Evolutionary conservation across 345 rosid genomes (phyloP), one percentile per base, ranked within the genome.

Genomic region (Acer saccharum): DNA sequence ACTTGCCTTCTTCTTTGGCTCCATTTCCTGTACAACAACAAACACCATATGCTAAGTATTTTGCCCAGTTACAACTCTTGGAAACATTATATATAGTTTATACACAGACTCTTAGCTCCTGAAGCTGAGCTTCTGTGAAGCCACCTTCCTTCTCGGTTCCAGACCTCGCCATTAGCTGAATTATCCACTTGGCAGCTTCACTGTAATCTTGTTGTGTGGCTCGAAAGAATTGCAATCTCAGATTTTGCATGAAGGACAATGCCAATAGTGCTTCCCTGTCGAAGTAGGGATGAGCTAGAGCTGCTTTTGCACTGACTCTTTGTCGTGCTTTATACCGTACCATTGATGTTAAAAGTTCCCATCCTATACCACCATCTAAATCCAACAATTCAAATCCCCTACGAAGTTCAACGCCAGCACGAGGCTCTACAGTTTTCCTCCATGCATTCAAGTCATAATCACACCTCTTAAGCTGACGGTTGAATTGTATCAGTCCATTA

Each of bases 271-370:
- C 99, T 87, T 96, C 98, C 81, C 87, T 82, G 29, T 82, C 90
- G 14, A 94, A 96, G 81, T 90, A 94, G 11, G 99, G 99, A 75
- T 93, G 87, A 76, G 98, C 98, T 69, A 96, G 82, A 79, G 97
- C 98, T 68, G 87, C 85, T 79, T 94, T 94, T 14, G 97, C 99
- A 20, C 97, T 94, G 70, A 87, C 88, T 91, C 97, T 92, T 87
- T 84, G 91, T 44, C 97, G 81, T 67, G 99, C 98, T 87, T 94
- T 96, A 78, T 86, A 96, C 17, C 94, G 86, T 61, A 96, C 90
- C 99, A 94, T 96, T 72, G 97, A 96, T 50, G 90, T 90, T 32
- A 94, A 80, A 85, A 94, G 98, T 78, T 96, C 98, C 98, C 99
- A 96, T 69, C 99, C 99, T 73, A 79, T 85, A 67, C 99, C 97